Evolutionary conservation across 1,139 yeast species (phyloP).

Genomic region (Candida albicans): DNA sequence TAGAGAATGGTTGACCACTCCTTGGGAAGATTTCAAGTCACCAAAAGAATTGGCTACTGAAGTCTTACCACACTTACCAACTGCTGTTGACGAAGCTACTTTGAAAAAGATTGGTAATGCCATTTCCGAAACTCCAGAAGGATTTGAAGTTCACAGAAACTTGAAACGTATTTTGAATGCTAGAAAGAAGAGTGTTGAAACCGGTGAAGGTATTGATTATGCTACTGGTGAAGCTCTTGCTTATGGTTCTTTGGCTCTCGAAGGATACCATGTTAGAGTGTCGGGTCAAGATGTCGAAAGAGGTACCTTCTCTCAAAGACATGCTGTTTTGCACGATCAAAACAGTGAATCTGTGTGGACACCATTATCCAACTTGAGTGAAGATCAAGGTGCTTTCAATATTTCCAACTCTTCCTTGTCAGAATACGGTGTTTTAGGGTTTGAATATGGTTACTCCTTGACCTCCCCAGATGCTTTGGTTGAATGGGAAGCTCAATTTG

Average conservation of each 20-base stretch:
- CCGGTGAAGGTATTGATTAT: constrained; percentile 95
- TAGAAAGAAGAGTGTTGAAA: constrained; percentile 83
- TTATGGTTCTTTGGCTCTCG: constrained; percentile 85
- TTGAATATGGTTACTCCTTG: constrained; percentile 97
- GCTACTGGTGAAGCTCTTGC: constrained; percentile 97
- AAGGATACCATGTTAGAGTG: constrained; percentile 95
- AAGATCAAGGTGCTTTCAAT: constrained; percentile 82
- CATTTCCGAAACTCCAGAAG: constrained; percentile 83
- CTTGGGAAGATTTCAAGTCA: constrained; percentile 99
- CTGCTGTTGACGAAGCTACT: constrained; percentile 74
- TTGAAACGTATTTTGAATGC: constrained; percentile 88
- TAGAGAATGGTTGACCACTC: constrained; percentile 97
- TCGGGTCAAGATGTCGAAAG: constrained; percentile 99
- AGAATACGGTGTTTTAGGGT: constrained; percentile 99
- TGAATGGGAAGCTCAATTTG: constrained; percentile 99
- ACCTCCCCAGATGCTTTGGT: constrained; percentile 95
- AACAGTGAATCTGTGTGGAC: constrained; percentile 77
- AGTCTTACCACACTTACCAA: constrained; percentile 93
- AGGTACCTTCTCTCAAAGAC: constrained; percentile 99
- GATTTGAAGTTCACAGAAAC: constrained; percentile 90
- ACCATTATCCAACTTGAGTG: constrained; percentile 78
- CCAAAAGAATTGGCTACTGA: constrained; percentile 97
- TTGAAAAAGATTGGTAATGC: constrained; percentile 77
- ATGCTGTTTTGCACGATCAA: constrained; percentile 97
- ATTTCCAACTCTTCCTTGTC: constrained; percentile 96